These are phyloP conservation scores for Jackrogersella minutella DNA, from an alignment of 495 filamentous ascomycete genomes.

Conservation along the genomic window DNA sequence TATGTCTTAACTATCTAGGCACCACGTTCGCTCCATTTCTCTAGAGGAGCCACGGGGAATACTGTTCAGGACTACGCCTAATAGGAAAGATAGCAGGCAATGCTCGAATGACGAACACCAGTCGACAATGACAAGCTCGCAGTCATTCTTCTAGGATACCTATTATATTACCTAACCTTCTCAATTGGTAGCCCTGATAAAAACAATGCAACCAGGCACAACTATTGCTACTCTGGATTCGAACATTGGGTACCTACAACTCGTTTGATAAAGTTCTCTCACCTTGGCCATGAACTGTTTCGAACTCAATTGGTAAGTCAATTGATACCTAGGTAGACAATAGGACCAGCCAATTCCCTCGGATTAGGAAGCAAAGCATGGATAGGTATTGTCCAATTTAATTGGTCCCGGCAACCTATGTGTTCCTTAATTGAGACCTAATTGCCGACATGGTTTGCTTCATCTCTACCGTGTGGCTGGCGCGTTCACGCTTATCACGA, in stretches of 20 bases:
- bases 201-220: slow-evolving; percentile 1
- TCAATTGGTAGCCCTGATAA: slow-evolving; percentile 10
- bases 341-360: not conserved
- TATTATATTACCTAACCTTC: too few species aligned
- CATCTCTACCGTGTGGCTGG: slow-evolving; percentile 21
- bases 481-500: slow-evolving; percentile 18
- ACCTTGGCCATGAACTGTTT: not conserved
- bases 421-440: slow-evolving; percentile 30
- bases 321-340: not conserved
- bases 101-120: slow-evolving; percentile 1
- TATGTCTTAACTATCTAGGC: slow-evolving; percentile 7
- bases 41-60: slow-evolving; percentile 7
- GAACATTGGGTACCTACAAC: not conserved
- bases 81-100: not conserved
- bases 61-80: slow-evolving; percentile 2
- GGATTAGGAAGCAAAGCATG: not conserved
- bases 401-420: slow-evolving; percentile 23
- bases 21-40: slow-evolving; percentile 12
- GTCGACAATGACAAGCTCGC: slow-evolving; percentile 2
- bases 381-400: slow-evolving; percentile 13
- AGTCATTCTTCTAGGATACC: too few species aligned
- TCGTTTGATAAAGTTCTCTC: not conserved
- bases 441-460: slow-evolving; percentile 27
- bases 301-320: slow-evolving; percentile 15
- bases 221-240: not conserved